These are phyloP conservation scores for Lagenidium giganteum DNA, from an alignment of 352 stramenopile genomes.

Conservation along the genomic window DNA sequence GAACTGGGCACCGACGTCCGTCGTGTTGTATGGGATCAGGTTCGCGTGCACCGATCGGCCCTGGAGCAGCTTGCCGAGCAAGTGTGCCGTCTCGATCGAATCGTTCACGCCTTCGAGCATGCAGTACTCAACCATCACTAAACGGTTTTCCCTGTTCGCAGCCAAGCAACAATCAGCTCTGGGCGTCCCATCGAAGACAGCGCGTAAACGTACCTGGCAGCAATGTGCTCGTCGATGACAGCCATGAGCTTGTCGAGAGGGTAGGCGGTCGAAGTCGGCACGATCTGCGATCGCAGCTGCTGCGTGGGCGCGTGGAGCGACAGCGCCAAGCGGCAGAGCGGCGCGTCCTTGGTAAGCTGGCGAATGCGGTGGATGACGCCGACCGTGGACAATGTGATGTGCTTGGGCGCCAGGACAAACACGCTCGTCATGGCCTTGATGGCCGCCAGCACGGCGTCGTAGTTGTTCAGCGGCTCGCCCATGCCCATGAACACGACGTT, in stretches of 20 bases:
- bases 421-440: constrained; percentile 86
- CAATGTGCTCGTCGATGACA: constrained; percentile 90
- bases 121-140: constrained; percentile 96
- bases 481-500: constrained; percentile 98
- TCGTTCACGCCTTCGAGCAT: constrained; percentile 92
- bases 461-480: constrained; percentile 96
- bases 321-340: constrained; percentile 92
- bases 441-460: constrained; percentile 84
- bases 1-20: constrained; percentile 91
- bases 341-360: constrained; percentile 78
- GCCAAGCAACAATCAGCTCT: constrained; percentile 4
- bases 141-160: constrained; percentile 44
- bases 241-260: constrained; percentile 92
- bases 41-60: constrained; percentile 92
- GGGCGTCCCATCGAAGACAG: not conserved
- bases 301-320: constrained; percentile 96
- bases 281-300: constrained; percentile 91
- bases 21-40: constrained; percentile 97
- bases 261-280: constrained; percentile 93
- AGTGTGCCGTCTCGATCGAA: constrained; percentile 89
- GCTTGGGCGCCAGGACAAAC: constrained; percentile 86
- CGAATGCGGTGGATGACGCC: constrained; percentile 92
- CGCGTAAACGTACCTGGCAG: constrained; percentile 61
- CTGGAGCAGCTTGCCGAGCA: constrained; percentile 89
- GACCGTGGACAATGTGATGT: constrained; percentile 97